Base-by-base conservation (phyloP, 139 green algal genomes). In the Picocystis salinarum region DNA sequence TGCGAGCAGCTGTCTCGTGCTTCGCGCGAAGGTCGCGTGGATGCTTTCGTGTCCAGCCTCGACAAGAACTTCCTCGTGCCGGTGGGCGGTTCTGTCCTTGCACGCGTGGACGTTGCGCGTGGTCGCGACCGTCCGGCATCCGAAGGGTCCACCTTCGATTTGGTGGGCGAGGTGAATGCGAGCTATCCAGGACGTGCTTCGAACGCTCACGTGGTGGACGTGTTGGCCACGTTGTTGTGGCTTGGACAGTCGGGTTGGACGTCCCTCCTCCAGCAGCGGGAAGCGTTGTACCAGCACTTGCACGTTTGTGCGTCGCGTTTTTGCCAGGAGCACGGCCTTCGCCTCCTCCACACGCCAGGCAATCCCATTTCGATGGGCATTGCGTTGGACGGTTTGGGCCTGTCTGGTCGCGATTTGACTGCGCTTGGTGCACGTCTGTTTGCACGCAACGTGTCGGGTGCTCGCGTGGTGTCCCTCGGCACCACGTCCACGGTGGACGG, bases 51-150 rank as follows among this genome's bases (percentile, higher is more conserved):
- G 1, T 80, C 91, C 53, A 13, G 31, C 31, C 80, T 62, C 6
- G 77, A 92, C 56, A 94, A 95, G 59, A 96, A 96, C 60, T 96
- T 96, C 63, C 82, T 95, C 69, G 86, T 96, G 33, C 84, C 83
- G 3, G 83, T 94, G 4, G 74, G 79, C 0, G 80, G 79, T 2
- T 39, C 33, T 4, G 17, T 58, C 20, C 18, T 58, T 13, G 22
- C 9, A 28, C 34, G 6, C 17, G 29, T 6, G 26, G 31, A 53
- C n/a, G n/a, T 19, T 41, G 9, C 9, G 33, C 25, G 15, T 13
- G 19, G 40, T 40, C 6, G 64, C 80, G 5, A 24, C 92, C 0
- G 46, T 91, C 3, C 46, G 37, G 42, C 33, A 18, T 23, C 20
- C 24, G 45, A 26, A n/a, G 30, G 24, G 29, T 18, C 19, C 25